Conservation (phyloP, 345 rosid species). For the Euphorbia lathyris region DNA sequence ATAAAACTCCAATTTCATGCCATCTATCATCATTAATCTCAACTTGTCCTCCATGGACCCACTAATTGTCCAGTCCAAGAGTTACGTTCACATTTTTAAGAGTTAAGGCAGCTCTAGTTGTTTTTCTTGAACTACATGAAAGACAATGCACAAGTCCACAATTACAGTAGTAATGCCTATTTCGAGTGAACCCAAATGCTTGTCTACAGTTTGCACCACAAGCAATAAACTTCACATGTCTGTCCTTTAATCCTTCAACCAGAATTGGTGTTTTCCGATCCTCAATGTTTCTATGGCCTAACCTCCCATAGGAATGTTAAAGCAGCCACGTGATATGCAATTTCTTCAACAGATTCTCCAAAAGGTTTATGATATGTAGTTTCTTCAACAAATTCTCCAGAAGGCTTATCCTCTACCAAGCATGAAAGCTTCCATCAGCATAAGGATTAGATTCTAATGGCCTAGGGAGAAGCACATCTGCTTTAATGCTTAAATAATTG, state of each 20-base stretch:
- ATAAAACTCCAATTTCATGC: too few species aligned
- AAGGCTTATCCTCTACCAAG: slow-evolving; percentile 62
- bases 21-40: too few species aligned
- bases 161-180: slow-evolving; percentile 90
- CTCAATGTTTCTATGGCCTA: slow-evolving; percentile 90
- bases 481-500: slow-evolving; percentile 49
- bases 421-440: slow-evolving; percentile 84
- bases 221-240: slow-evolving; percentile 74
- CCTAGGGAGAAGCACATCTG: slow-evolving; percentile 71
- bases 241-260: slow-evolving; percentile 81
- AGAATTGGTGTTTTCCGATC: slow-evolving; percentile 75
- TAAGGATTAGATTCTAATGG: slow-evolving; percentile 72
- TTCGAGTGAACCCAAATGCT: slow-evolving; percentile 88
- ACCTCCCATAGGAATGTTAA: slow-evolving; percentile 79
- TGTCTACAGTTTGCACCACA: too few species aligned
- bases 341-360: too few species aligned
- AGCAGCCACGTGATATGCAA: slow-evolving; percentile 79
- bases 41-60: too few species aligned
- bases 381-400: slow-evolving; percentile 73
- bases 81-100: too few species aligned
- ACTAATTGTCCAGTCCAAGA: too few species aligned
- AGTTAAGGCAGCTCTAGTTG: slow-evolving; percentile 72
- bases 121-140: too few species aligned
- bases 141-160: slow-evolving; percentile 98
- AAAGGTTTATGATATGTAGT: slow-evolving; percentile 84